A percentile compares a stretch with the other conserved stretches of the same genome.
phyloP scores from a whole-genome alignment of 2,329 filamentous ascomycete species.

The Plenodomus biglobosus region DNA sequence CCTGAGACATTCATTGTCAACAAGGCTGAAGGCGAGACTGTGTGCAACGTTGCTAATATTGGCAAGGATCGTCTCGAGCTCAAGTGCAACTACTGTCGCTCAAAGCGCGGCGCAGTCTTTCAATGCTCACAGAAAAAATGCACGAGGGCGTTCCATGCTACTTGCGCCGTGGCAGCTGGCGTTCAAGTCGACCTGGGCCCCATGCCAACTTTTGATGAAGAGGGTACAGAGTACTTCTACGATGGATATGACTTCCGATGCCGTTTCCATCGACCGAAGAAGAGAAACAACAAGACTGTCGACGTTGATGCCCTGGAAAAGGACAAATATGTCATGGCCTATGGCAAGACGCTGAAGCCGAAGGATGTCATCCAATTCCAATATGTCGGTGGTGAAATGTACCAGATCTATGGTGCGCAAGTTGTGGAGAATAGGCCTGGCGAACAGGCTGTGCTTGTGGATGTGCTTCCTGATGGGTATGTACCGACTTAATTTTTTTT shows the following conservation, averaged over 20 bases:
- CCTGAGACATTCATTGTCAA: slow-evolving; percentile 87
- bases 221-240: slow-evolving; percentile 89
- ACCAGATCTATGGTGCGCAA: slow-evolving; percentile 87
- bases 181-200: slow-evolving; percentile 87
- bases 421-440: slow-evolving; percentile 78
- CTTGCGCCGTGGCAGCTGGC: slow-evolving; percentile 87
- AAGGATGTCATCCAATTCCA: slow-evolving; percentile 88
- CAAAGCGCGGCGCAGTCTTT: slow-evolving; percentile 93
- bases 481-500: slow-evolving; percentile 35
- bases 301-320: slow-evolving; percentile 70
- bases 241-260: slow-evolving; percentile 92
- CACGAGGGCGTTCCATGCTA: slow-evolving; percentile 88
- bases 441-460: slow-evolving; percentile 76
- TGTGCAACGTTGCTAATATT: slow-evolving; percentile 78
- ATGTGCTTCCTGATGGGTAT: slow-evolving; percentile 82
- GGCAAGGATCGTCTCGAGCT: slow-evolving; percentile 85
- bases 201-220: slow-evolving; percentile 83
- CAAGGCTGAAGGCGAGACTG: slow-evolving; percentile 64
- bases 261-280: slow-evolving; percentile 87
- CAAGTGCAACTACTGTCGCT: slow-evolving; percentile 93
- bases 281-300: slow-evolving; percentile 78
- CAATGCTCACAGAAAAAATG: slow-evolving; percentile 97
- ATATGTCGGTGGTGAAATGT: slow-evolving; percentile 70
- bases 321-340: slow-evolving; percentile 67
- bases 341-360: slow-evolving; percentile 66